phyloP scores from a whole-genome alignment of 2,329 filamentous ascomycete genomes.

The Paraphoma chrysanthemicola region DNA sequence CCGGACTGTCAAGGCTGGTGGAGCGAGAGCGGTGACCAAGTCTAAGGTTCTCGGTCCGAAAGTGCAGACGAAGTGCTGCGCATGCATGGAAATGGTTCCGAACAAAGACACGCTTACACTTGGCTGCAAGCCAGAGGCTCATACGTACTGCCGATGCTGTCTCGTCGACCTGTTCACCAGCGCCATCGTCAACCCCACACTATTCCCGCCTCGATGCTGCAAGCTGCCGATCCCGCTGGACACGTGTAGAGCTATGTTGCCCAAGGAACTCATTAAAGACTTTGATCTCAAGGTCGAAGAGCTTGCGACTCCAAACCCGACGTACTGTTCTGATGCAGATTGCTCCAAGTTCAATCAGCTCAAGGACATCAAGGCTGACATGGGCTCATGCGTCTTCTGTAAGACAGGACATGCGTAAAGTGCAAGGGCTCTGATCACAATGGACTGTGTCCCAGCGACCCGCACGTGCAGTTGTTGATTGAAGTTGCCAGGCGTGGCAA shows the following conservation, averaged over 20 bases:
- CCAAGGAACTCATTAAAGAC: slow-evolving; percentile 8
- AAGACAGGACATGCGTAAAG: slow-evolving; percentile 10
- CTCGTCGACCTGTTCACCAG: slow-evolving; percentile 26
- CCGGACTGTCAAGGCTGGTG: not conserved
- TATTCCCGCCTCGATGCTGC: slow-evolving; percentile 36
- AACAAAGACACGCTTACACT: slow-evolving; percentile 7
- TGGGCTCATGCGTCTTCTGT: slow-evolving; percentile 19
- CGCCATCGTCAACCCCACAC: slow-evolving; percentile 13
- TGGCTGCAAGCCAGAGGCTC: slow-evolving; percentile 13
- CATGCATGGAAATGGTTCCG: slow-evolving; percentile 7
- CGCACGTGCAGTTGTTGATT: slow-evolving; percentile 18
- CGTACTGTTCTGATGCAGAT: slow-evolving; percentile 13
- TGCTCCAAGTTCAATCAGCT: slow-evolving; percentile 21
- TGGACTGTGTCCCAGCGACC: slow-evolving; percentile 20
- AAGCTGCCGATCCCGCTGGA: slow-evolving; percentile 19
- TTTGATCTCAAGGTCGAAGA: slow-evolving; percentile 25
- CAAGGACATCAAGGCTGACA: slow-evolving; percentile 9
- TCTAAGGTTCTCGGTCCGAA: slow-evolving; percentile 1
- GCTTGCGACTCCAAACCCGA: slow-evolving; percentile 24
- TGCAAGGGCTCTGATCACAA: slow-evolving; percentile 19
- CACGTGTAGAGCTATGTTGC: slow-evolving; percentile 9
- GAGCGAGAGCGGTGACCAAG: not conserved
- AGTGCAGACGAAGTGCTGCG: slow-evolving; percentile 1
- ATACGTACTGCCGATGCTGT: slow-evolving; percentile 33
- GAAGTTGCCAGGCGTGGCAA: slow-evolving; percentile 19